Evolutionary conservation across 257 asterid species (phyloP).

Genomic region (Ophiorrhiza pumila): DNA sequence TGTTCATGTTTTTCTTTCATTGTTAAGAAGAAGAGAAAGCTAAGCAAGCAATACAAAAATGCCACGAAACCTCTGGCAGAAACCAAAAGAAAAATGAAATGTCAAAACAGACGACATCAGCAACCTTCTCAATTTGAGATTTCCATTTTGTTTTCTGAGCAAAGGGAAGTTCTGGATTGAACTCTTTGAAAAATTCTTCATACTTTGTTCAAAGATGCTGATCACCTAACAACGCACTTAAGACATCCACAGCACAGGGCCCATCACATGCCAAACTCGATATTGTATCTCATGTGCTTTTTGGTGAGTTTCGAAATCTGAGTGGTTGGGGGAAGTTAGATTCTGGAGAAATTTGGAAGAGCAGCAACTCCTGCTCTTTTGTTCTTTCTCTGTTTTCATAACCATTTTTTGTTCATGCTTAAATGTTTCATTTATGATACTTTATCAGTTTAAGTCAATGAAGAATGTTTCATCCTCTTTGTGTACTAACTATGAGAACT

Average conservation of each 20-base stretch:
- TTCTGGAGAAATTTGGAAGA: slow-evolving; percentile 4
- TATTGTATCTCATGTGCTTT: slow-evolving; percentile 10
- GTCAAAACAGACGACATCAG: neutral
- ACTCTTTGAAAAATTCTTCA: neutral
- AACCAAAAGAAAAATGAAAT: neutral
- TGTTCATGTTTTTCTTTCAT: neutral
- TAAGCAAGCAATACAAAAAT: too few relatives aligned
- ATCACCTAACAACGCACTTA: slow-evolving; percentile 38
- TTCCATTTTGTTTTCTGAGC: neutral
- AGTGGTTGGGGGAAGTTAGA: slow-evolving; percentile 29
- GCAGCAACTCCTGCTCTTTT: slow-evolving; percentile 12
- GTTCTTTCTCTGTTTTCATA: neutral
- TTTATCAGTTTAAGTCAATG: neutral
- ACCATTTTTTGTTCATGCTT: neutral
- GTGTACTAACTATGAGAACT: neutral
- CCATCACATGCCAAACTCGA: slow-evolving; percentile 28
- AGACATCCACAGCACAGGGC: neutral
- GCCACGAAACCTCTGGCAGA: neutral
- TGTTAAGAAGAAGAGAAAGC: neutral
- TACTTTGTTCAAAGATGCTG: slow-evolving; percentile 8
- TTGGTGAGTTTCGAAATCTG: neutral
- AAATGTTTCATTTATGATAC: neutral
- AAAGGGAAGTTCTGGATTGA: slow-evolving; percentile 8
- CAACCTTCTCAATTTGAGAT: neutral
- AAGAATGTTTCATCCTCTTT: neutral